Evolutionary conservation across 345 rosid species (phyloP), one percentile per base, ranked within the genome.

Genomic region (Turritis glabra): DNA sequence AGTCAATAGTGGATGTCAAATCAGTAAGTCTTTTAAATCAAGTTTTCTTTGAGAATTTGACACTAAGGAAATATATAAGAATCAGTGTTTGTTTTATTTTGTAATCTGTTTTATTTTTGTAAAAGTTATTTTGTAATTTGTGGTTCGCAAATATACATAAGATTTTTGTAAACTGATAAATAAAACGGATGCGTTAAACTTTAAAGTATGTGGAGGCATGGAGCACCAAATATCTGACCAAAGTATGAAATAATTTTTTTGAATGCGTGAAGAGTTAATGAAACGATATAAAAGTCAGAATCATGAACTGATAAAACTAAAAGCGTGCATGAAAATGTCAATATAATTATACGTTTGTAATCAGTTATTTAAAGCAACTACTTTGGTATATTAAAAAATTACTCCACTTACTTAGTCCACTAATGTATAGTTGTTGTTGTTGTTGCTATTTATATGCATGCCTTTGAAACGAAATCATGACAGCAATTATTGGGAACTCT

Each of bases 371-470:
- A 40, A 1, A 30, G 8, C 38, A 65, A 55, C 41, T 25, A 54
- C 29, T 32, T 54, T 64, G 64, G 37, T 25, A 56, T 26, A 38
- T 32, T 25, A 68, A 37, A 67, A 23, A 21, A 29, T 54, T 6
- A 38, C 33, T 37, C 64, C 68, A 54, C 61, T 50, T 22, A 51
- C 55, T 29, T 55, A 46, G 59, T 77, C 76, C 71, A 64, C 67
- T 64, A 56, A 47, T 55, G 58, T 44, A 22, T n/a, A n/a, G n/a
- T 33, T 60, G 55, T 43, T 51, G 73, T 52, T 29, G 53, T 37
- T 59, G 51, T 15, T 50, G 68, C 64, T 76, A 53, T 75, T 74
- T 67, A 59, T 50, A 69, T 76, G 75, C 80, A 70, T 76, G 80
- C 75, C 60, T 63, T 69, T 46, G 58, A 61, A 69, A 46, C 4